Conservation (phyloP, 257 asterid species). For the Penstemon davidsonii region DNA sequence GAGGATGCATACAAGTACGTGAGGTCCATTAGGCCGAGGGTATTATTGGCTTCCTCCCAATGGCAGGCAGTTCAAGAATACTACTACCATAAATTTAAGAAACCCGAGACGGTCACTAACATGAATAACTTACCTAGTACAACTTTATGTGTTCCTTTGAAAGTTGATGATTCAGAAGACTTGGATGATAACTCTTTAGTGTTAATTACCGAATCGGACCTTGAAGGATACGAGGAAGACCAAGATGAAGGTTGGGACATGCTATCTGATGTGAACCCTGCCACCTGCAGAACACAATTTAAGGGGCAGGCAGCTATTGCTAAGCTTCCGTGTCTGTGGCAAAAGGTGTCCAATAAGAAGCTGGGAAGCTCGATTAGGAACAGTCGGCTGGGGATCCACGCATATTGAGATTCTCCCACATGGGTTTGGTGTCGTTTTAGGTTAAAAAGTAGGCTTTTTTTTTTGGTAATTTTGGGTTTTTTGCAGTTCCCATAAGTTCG, state of each 20-base stretch:
- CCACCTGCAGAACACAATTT: neutral
- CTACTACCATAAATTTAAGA: no score
- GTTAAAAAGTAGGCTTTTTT: neutral
- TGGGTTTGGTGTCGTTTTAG: neutral
- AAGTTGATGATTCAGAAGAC: constrained; percentile 34
- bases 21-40: constrained; percentile 85
- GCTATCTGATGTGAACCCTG: neutral
- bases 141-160: constrained; percentile 27
- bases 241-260: neutral
- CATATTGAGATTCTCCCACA: neutral
- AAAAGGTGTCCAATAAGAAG: neutral
- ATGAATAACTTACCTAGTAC: neutral
- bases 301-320: neutral
- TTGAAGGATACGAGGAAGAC: constrained; percentile 57
- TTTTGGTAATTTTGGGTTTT: neutral
- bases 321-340: neutral
- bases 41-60: constrained; percentile 76
- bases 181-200: constrained; percentile 76
- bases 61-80: constrained; percentile 53
- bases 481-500: no score
- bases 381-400: neutral
- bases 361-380: neutral
- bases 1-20: constrained; percentile 65
- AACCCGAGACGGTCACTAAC: no score
- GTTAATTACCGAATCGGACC: constrained; percentile 76